Evolutionary conservation across 2,329 filamentous ascomycete species (phyloP).

Genomic region (Fusarium subtropicale): DNA sequence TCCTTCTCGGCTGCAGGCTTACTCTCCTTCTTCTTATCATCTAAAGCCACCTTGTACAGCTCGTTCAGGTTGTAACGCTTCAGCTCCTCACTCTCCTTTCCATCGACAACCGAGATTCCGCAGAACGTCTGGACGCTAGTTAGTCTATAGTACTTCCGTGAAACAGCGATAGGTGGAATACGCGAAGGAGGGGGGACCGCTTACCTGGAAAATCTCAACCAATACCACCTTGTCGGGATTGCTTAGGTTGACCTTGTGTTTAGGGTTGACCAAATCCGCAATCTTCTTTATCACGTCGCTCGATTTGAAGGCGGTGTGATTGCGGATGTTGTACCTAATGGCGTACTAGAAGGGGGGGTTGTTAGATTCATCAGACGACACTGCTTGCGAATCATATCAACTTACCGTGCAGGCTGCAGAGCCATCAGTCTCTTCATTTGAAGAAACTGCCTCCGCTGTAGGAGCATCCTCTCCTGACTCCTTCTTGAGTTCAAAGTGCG

Average conservation of each 20-base stretch:
- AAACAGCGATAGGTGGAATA: slow-evolving; percentile 35
- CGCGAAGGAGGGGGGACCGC: slow-evolving; percentile 33
- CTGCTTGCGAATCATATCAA: slow-evolving; percentile 27
- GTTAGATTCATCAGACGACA: slow-evolving; percentile 32
- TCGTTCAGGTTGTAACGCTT: slow-evolving; percentile 84
- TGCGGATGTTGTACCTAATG: slow-evolving; percentile 82
- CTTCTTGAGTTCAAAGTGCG: slow-evolving; percentile 67
- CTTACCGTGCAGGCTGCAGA: slow-evolving; percentile 57
- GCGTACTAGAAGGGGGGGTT: slow-evolving; percentile 70
- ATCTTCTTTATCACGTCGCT: slow-evolving; percentile 77
- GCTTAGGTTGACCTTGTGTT: slow-evolving; percentile 81
- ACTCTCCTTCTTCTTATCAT: slow-evolving; percentile 32
- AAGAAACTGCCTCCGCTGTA: slow-evolving; percentile 21
- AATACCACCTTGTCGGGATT: slow-evolving; percentile 83
- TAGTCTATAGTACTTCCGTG: slow-evolving; percentile 24
- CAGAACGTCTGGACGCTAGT: slow-evolving; percentile 71
- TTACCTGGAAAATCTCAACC: slow-evolving; percentile 83
- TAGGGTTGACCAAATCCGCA: slow-evolving; percentile 71
- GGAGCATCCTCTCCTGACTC: slow-evolving; percentile 36
- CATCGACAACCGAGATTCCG: slow-evolving; percentile 82
- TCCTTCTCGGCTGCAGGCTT: slow-evolving; percentile 33
- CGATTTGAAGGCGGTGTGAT: slow-evolving; percentile 75
- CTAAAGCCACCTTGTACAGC: slow-evolving; percentile 64
- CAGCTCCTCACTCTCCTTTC: slow-evolving; percentile 74
- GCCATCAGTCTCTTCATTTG: slow-evolving; percentile 28